A percentile compares a stretch with the other conserved stretches of the same genome.
phyloP scores from a whole-genome alignment of 2,329 filamentous ascomycete species.

The Monilinia laxa region DNA sequence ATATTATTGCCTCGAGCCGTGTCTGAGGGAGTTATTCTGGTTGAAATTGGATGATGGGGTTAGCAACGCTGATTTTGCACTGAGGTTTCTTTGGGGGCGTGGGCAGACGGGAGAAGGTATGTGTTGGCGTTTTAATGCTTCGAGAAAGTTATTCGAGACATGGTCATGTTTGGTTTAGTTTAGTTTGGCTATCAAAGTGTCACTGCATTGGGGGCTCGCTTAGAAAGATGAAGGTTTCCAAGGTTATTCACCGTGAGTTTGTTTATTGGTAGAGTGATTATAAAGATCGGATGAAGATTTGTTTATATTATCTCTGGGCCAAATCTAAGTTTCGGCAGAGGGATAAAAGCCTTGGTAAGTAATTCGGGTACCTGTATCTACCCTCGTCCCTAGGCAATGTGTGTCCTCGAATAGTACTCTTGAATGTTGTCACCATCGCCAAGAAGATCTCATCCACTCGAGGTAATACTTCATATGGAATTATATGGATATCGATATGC shows the following conservation, averaged over 20 bases:
- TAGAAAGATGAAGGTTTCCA: not conserved
- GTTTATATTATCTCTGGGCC: too few relatives aligned
- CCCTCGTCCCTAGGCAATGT: not conserved
- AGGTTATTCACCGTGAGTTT: not conserved
- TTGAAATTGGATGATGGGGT: not conserved
- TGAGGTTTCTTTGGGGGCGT: not conserved
- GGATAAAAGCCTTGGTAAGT: too few relatives aligned
- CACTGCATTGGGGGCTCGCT: slow-evolving; percentile 10
- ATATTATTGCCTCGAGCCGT: not conserved
- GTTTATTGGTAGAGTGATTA: not conserved
- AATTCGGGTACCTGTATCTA: not conserved
- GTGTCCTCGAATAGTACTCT: not conserved
- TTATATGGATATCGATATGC: not conserved
- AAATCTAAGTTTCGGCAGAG: too few relatives aligned
- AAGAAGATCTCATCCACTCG: not conserved
- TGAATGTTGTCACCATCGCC: not conserved
- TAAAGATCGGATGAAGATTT: not conserved
- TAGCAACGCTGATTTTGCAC: not conserved
- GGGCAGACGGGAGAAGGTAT: not conserved
- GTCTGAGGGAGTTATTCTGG: not conserved
- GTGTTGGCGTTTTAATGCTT: slow-evolving; percentile 3
- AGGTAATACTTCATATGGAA: not conserved
- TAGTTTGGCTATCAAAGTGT: not conserved
- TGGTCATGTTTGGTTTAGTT: not conserved
- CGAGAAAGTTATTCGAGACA: not conserved